phyloP scores from a whole-genome alignment of 164 flowering plant species.

The Tetracentron sinense region DNA sequence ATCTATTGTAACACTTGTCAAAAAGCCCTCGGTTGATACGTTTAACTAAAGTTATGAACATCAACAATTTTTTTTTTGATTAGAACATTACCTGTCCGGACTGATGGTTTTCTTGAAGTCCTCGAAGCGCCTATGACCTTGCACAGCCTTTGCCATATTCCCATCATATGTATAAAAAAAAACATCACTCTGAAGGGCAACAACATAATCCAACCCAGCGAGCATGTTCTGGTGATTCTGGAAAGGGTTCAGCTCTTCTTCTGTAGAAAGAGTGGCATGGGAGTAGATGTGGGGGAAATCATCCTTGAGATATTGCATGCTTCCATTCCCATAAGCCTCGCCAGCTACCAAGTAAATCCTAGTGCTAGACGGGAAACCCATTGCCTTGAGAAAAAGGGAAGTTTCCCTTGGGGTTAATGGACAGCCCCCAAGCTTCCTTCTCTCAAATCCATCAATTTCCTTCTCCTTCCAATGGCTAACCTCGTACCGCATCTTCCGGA shows the following conservation, averaged over 20 bases:
- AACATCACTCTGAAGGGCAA: constrained; percentile 88
- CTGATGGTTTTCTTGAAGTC: constrained; percentile 80
- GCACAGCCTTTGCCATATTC: constrained; percentile 99
- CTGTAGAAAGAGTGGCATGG: constrained; percentile 71
- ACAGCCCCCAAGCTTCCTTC: constrained; percentile 86
- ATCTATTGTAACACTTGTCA: too few species aligned
- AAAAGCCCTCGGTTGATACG: too few species aligned
- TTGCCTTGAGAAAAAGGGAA: constrained; percentile 71
- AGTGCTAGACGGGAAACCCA: constrained; percentile 73
- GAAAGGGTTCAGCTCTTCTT: constrained; percentile 82
- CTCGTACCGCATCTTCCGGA: constrained; percentile 71
- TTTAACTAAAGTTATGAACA: too few species aligned
- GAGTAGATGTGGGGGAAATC: constrained; percentile 83
- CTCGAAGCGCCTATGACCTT: constrained; percentile 97
- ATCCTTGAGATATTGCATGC: constrained; percentile 65
- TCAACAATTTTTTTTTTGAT: too few species aligned
- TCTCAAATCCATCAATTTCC: constrained; percentile 84
- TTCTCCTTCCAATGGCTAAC: constrained; percentile 99
- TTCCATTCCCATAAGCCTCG: constrained; percentile 88
- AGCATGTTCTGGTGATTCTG: constrained; percentile 89
- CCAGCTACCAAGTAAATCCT: constrained; percentile 94
- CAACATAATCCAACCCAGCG: constrained; percentile 90
- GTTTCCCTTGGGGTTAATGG: constrained; percentile 96
- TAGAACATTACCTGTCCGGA: constrained; percentile 66
- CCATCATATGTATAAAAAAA: constrained; percentile 95